These are phyloP conservation scores for Didymella exigua DNA, from an alignment of 2,329 filamentous ascomycete species.

Conservation along the genomic window DNA sequence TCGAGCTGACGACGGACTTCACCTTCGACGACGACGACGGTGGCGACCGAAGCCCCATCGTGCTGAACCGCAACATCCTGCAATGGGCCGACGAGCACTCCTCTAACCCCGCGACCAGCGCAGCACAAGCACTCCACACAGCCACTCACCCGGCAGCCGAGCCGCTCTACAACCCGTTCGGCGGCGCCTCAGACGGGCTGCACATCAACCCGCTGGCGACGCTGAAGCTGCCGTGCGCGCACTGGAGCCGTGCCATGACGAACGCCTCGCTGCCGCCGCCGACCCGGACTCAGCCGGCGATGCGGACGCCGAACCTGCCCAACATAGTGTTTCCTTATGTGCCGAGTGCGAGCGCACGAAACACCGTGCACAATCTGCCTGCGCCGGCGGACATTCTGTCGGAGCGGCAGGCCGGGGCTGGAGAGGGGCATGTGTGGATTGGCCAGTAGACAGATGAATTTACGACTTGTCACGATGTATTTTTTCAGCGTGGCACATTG, in stretches of 20 bases:
- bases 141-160: conserved; percentile 3
- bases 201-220: conserved; percentile 41
- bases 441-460: not conserved
- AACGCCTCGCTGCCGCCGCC: not conserved
- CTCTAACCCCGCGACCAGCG: not conserved
- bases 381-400: conserved; percentile 42
- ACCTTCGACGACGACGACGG: conserved; percentile 29
- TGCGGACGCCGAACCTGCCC: conserved; percentile 38
- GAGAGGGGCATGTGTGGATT: conserved; percentile 24
- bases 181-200: conserved; percentile 26
- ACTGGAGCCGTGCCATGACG: too few relatives aligned
- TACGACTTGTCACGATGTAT: too few relatives aligned
- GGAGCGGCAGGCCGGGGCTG: conserved; percentile 7
- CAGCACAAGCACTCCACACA: not conserved
- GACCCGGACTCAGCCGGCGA: not conserved
- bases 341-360: conserved; percentile 33
- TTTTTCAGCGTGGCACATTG: too few relatives aligned
- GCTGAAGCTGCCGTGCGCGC: not conserved
- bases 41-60: conserved; percentile 35
- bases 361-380: conserved; percentile 38
- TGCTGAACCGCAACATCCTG: conserved; percentile 47
- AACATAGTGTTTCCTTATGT: conserved; percentile 42
- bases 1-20: conserved; percentile 28
- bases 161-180: conserved; percentile 18
- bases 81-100: conserved; percentile 47